A percentile compares a stretch with the other conserved stretches of the same genome.
These are phyloP conservation scores for Aspergillus sp. DNA, from an alignment of 2,329 filamentous ascomycete species.

Conservation along the genomic window DNA sequence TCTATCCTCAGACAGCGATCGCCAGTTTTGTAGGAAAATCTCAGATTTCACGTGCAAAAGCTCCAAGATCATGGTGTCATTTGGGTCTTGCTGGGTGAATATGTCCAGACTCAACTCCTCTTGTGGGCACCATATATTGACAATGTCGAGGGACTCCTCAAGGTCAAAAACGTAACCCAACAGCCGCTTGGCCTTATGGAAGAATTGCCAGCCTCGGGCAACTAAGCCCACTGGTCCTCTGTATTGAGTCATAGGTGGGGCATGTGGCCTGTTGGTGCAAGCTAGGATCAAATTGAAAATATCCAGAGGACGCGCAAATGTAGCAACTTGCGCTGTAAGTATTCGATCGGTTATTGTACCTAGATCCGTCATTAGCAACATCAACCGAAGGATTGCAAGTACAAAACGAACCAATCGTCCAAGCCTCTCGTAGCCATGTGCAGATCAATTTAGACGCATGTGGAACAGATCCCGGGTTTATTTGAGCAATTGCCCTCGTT, in stretches of 20 bases:
- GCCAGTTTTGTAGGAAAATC: slow-evolving; percentile 46
- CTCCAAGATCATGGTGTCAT: slow-evolving; percentile 44
- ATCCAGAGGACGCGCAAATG: slow-evolving; percentile 64
- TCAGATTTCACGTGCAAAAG: slow-evolving; percentile 48
- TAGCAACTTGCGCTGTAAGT: slow-evolving; percentile 64
- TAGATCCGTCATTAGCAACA: slow-evolving; percentile 30
- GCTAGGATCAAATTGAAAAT: slow-evolving; percentile 68
- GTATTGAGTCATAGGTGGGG: slow-evolving; percentile 19
- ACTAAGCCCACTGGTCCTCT: slow-evolving; percentile 31
- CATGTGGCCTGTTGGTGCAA: slow-evolving; percentile 59
- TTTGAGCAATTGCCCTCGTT: slow-evolving; percentile 63
- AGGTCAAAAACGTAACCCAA: slow-evolving; percentile 52
- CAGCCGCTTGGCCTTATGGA: slow-evolving; percentile 41
- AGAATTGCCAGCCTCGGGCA: slow-evolving; percentile 42
- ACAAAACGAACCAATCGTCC: slow-evolving; percentile 69
- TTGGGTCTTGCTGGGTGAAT: slow-evolving; percentile 31
- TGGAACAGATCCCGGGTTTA: slow-evolving; percentile 67
- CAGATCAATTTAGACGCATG: slow-evolving; percentile 70
- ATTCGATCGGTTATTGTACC: slow-evolving; percentile 60
- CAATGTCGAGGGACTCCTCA: slow-evolving; percentile 17
- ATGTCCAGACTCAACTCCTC: slow-evolving; percentile 21
- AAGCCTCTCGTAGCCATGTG: slow-evolving; percentile 77
- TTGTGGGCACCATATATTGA: slow-evolving; percentile 27
- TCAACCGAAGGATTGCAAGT: neutral
- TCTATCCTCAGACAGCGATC: slow-evolving; percentile 40